Evolutionary conservation across 208 protist species (phyloP).

Genomic region (Acanthamoeba sp.): DNA sequence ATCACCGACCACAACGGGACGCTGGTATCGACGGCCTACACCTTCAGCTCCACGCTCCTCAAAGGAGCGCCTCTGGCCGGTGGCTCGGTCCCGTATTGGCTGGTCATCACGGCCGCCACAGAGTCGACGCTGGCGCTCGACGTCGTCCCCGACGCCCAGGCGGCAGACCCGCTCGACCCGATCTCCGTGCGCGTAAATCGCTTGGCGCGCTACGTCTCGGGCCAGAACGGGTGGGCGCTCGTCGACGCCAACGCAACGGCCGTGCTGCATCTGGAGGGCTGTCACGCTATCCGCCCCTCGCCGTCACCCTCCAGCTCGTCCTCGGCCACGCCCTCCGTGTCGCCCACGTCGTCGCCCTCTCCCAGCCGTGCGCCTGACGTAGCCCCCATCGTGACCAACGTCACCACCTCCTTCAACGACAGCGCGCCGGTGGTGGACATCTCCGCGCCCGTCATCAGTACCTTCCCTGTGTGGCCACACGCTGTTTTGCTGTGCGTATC

Average conservation of each 20-base stretch:
- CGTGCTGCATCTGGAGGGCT: not conserved
- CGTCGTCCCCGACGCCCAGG: conserved; percentile 4
- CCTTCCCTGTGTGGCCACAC: not conserved
- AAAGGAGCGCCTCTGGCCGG: not conserved
- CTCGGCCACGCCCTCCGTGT: not conserved
- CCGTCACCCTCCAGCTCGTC: not conserved
- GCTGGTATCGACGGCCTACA: not conserved
- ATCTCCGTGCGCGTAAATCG: not conserved
- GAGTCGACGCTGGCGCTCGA: not conserved
- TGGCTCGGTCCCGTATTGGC: not conserved
- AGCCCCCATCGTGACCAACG: not conserved
- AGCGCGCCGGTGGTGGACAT: conserved; percentile 2
- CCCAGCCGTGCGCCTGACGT: conserved; percentile 19
- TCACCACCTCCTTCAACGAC: conserved; percentile 2
- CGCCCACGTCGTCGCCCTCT: not conserved
- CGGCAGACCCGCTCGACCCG: not conserved
- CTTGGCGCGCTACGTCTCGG: not conserved
- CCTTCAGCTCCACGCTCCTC: not conserved
- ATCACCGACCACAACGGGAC: not conserved
- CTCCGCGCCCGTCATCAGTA: not conserved
- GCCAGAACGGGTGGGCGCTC: not conserved
- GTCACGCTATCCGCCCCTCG: not conserved
- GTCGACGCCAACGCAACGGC: not conserved
- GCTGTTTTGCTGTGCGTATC: not conserved
- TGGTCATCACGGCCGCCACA: not conserved